Evolutionary conservation across 2,329 filamentous ascomycete genomes (phyloP), one percentile per base, ranked within the genome.

Genomic region (Davidsoniella eucalypti): DNA sequence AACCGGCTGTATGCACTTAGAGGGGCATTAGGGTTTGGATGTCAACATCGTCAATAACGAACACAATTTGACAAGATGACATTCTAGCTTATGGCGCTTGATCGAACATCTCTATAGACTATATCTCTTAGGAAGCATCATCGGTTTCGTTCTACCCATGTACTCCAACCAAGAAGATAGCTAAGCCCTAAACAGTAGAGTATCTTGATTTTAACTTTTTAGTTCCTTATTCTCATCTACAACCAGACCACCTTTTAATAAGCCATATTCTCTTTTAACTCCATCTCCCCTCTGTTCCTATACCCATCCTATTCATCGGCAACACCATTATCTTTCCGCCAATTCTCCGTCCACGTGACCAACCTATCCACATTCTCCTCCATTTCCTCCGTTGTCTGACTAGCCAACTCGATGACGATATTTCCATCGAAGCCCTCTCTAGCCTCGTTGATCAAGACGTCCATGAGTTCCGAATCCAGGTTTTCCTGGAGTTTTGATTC

Each of bases 401-500:
- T 96, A 60, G 70, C 78, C 60, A 98, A 67, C 65, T 94, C 87
- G 23, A 96, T 84, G 37, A 98, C 82, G 57, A 94, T 85, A 61
- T 92, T 79, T 64, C 84, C 78, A 49, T 86, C 84, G 60, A 90
- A 98, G 9, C 83, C 78, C 55, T 94, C 88, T 54, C 80, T 72
- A 29, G 92, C 92, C 68, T 98, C 92, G 57, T 94, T 82, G 17
- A 94, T 70, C 51, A 98, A 69, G 23, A 96, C 86, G 61, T 94
- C 84, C 81, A 98, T 96, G 61, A 98, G 96, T 68, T 98, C 92
- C 26, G 86, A 84, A 64, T 98, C 92, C 54, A 98, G 70, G 61
- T 98, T 98, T 65, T 96, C 92, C 64, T 96, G 85, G 41, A 98
- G 69, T 65, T 98, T 98, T 55, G 75, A 73, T 61, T 92, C 85